Percentiles rank a stretch among this genome's conserved stretches.
These are phyloP conservation scores for Ophiocordyceps unilateralis DNA, from an alignment of 2,329 filamentous ascomycete species.

Conservation along the genomic window DNA sequence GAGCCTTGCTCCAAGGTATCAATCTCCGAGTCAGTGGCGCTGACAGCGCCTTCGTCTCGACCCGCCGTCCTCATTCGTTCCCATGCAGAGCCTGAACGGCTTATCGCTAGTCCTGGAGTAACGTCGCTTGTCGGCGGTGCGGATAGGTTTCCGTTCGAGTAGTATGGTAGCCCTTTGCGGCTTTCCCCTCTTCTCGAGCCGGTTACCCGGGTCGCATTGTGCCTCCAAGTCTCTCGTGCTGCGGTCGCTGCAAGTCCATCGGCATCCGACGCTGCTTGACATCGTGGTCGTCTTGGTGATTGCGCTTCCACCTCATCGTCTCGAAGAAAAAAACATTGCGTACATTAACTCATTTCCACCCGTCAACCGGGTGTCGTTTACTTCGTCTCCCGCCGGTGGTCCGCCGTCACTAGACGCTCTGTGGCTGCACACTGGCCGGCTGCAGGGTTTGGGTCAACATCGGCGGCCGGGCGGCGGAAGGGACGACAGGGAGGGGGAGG, in stretches of 20 bases:
- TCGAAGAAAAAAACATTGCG: conserved; percentile 1
- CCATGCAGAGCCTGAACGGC: background rate
- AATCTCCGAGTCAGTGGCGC: background rate
- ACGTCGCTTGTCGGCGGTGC: background rate
- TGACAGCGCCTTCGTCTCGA: background rate
- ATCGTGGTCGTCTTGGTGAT: background rate
- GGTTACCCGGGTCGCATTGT: background rate
- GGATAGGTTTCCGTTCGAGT: background rate
- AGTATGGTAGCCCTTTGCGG: background rate
- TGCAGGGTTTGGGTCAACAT: conserved; percentile 10
- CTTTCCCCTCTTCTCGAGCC: background rate
- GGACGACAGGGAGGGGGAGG: background rate
- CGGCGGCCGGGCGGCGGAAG: background rate
- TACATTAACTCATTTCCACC: background rate
- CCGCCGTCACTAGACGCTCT: conserved; percentile 28
- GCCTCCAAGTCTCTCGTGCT: background rate
- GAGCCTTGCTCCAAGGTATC: background rate
- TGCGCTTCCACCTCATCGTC: background rate
- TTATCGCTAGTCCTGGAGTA: background rate
- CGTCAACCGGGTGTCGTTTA: background rate
- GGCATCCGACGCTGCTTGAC: background rate
- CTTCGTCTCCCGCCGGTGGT: background rate
- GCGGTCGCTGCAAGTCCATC: background rate
- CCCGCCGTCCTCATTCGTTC: no score
- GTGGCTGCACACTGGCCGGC: conserved; percentile 38